These are phyloP conservation scores for Elymus sibiricus DNA, from an alignment of 176 grass and related monocot species.

Conservation along the genomic window DNA sequence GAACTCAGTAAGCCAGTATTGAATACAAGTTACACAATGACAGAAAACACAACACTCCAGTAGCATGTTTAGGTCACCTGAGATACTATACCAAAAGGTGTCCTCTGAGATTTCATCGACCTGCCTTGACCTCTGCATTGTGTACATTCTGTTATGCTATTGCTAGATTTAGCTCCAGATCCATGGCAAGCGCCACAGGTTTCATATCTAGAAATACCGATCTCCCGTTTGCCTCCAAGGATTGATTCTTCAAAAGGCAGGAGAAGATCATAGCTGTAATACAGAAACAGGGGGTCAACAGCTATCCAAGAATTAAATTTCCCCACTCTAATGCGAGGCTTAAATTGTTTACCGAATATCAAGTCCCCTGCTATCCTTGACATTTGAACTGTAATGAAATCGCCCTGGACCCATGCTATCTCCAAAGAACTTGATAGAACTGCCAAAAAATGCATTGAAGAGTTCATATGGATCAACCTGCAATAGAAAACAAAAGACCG, in stretches of 20 bases:
- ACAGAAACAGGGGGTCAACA: slow-evolving; percentile 20
- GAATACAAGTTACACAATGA: slow-evolving; percentile 9
- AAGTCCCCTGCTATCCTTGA: slow-evolving; percentile 45
- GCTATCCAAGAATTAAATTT: not conserved
- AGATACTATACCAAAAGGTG: slow-evolving; percentile 83
- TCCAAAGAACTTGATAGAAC: slow-evolving; percentile 55
- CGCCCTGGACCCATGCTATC: slow-evolving; percentile 36
- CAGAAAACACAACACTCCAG: slow-evolving; percentile 1
- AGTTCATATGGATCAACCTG: slow-evolving; percentile 90
- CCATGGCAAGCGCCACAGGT: slow-evolving; percentile 69
- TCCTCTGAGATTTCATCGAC: slow-evolving; percentile 65
- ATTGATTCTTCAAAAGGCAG: slow-evolving; percentile 97
- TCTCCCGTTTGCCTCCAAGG: slow-evolving; percentile 44
- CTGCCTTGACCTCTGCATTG: slow-evolving; percentile 77
- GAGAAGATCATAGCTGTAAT: slow-evolving; percentile 64
- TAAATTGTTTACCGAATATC: slow-evolving; percentile 64
- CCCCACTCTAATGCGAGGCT: not conserved
- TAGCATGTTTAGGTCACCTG: slow-evolving; percentile 50
- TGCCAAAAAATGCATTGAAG: slow-evolving; percentile 81
- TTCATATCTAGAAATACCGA: slow-evolving; percentile 50
- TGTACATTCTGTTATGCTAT: slow-evolving; percentile 50
- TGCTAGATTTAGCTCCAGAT: slow-evolving; percentile 71
- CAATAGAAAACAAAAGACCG: slow-evolving; percentile 17
- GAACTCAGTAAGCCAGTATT: not conserved
- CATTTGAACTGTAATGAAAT: slow-evolving; percentile 50